phyloP scores from a whole-genome alignment of 2,329 filamentous ascomycete genomes.

The Penicillium thymicola region DNA sequence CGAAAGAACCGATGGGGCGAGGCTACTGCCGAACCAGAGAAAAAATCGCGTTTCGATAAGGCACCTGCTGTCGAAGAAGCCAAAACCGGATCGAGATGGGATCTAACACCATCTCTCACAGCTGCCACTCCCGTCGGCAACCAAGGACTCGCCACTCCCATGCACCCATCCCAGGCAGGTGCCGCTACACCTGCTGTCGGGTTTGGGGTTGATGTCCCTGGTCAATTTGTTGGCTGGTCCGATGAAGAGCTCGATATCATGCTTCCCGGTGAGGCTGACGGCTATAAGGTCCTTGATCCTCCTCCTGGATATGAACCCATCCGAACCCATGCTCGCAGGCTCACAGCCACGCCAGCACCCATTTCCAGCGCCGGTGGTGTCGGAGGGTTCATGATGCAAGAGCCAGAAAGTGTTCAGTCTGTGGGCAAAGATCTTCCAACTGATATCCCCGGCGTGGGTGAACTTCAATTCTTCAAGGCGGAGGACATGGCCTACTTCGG shows the following conservation, averaged over 20 bases:
- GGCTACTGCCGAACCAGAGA: constrained; percentile 28
- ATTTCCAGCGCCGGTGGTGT: constrained; percentile 55
- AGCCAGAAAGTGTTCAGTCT: constrained; percentile 77
- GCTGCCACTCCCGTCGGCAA: constrained; percentile 70
- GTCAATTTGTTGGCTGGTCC: constrained; percentile 75
- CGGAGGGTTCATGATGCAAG: constrained; percentile 94
- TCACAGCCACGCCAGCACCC: constrained; percentile 70
- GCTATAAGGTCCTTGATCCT: constrained; percentile 87
- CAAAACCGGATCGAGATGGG: constrained; percentile 81
- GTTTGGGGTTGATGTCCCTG: constrained; percentile 73
- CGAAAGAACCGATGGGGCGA: constrained; percentile 91
- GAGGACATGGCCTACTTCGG: constrained; percentile 99
- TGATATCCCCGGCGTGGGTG: constrained; percentile 92
- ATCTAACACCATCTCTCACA: constrained; percentile 69
- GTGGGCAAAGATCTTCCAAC: constrained; percentile 89
- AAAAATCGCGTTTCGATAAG: constrained; percentile 69
- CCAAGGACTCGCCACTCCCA: constrained; percentile 72
- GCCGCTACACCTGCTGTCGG: constrained; percentile 53
- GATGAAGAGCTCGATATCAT: constrained; percentile 93
- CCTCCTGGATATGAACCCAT: constrained; percentile 89
- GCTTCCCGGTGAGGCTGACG: constrained; percentile 69
- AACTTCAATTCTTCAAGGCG: constrained; percentile 96
- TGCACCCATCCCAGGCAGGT: constrained; percentile 65
- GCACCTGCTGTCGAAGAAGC: constrained; percentile 60
- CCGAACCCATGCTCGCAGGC: constrained; percentile 70